phyloP scores from a whole-genome alignment of 202 grass and related monocot species.

The Carex sylvatica region DNA sequence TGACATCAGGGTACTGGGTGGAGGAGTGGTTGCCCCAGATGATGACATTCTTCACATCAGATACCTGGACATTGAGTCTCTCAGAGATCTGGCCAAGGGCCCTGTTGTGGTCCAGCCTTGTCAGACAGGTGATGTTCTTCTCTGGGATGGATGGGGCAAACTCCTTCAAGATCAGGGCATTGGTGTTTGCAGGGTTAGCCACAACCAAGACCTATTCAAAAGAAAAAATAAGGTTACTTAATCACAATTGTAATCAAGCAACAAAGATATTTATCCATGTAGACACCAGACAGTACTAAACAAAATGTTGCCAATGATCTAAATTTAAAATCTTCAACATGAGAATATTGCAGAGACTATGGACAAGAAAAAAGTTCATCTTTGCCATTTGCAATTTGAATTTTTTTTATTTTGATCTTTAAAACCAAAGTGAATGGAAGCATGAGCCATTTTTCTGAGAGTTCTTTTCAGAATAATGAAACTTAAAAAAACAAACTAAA shows the following conservation, averaged over 20 bases:
- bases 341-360: background rate
- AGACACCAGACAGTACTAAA: background rate
- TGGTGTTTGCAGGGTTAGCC: conserved; percentile 96
- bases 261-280: background rate
- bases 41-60: conserved; percentile 89
- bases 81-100: conserved; percentile 90
- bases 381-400: background rate
- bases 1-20: conserved; percentile 90
- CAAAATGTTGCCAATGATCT: background rate
- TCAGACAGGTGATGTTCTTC: conserved; percentile 95
- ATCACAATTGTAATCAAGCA: background rate
- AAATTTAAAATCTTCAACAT: background rate
- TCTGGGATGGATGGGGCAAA: conserved; percentile 92
- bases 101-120: conserved; percentile 96
- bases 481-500: background rate
- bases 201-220: conserved; percentile 80
- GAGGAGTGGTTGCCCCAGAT: conserved; percentile 99
- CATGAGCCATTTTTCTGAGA: background rate
- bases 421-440: background rate
- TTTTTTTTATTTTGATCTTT: background rate
- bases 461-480: background rate
- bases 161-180: conserved; percentile 98
- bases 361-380: background rate
- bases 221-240: background rate
- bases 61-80: conserved; percentile 73